Evolutionary conservation across 805 yeast species (phyloP), one percentile per base, ranked within the genome.

Genomic region (Teunomyces stri): DNA sequence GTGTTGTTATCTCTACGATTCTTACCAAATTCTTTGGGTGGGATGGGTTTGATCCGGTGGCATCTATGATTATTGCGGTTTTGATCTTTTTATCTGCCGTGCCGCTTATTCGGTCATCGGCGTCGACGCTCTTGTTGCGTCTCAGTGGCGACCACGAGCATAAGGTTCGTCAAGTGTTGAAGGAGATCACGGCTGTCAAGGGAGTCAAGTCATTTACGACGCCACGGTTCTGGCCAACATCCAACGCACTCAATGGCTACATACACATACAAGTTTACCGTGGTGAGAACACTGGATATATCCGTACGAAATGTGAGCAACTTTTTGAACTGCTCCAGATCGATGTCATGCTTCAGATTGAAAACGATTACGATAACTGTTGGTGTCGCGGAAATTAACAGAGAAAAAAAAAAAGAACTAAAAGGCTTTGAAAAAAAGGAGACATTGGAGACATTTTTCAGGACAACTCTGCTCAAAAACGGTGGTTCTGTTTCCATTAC

Each of bases 1-100:
- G 98, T 5, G 99, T 95, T 13, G 91, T 94, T n/a, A 65, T 89
- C 1, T 90, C 97, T 0, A 92, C 99, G 0, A 46, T 89, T 4
- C 68, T 94, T 34, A 87, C 92, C 6, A 81, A 84, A 49, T 58
- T 82, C 29, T 84, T 87, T 63, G 50, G 54, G 13, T 79, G 87
- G 81, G 79, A 82, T 46, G 85, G 96, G 1, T 85, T 92, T 60
- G 99, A 94, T 61, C 97, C 99, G 1, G 66, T 94, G 16, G 95
- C 97, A 0, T 91, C 98, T 1, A 74, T 94, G 3, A 74, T 91
- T 55, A 92, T 94, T 50, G 97, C 96, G 0, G 65, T 79, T 4
- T 72, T 92, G 57, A 89, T 94, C 51, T 79, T 92, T 47, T 51
- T 81, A 5, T 89, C 97, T 3, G 89, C 98, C 0, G 58, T 90